Percentiles rank a stretch among this genome's conserved stretches.
These are phyloP conservation scores for Lophium mytilinum DNA, from an alignment of 495 filamentous ascomycete genomes.

Conservation along the genomic window DNA sequence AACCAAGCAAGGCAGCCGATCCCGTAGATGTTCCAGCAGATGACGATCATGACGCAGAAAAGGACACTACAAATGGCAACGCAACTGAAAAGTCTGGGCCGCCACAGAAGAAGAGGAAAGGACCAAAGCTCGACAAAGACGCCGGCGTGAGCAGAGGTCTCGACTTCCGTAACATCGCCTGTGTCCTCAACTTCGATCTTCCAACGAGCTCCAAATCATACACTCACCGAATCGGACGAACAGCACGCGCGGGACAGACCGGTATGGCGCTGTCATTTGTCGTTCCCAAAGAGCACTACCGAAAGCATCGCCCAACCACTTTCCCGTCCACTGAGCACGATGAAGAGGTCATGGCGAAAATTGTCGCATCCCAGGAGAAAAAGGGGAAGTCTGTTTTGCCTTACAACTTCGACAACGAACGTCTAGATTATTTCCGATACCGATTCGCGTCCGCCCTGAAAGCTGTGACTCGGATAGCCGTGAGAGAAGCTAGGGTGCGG, in stretches of 20 bases:
- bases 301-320: constrained; percentile 82
- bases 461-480: constrained; percentile 69
- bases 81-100: constrained; percentile 13
- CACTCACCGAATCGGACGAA: constrained; percentile 89
- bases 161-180: constrained; percentile 91
- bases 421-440: constrained; percentile 88
- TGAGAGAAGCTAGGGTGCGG: constrained; percentile 79
- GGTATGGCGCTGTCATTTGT: constrained; percentile 96
- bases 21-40: constrained; percentile 3
- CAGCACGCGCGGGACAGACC: constrained; percentile 77
- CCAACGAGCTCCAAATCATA: constrained; percentile 85
- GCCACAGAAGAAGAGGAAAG: constrained; percentile 55
- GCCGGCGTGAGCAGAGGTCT: constrained; percentile 90
- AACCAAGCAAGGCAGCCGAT: neutral
- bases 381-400: constrained; percentile 67
- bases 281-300: constrained; percentile 67
- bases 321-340: constrained; percentile 66
- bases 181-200: constrained; percentile 90
- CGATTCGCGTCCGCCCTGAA: constrained; percentile 85
- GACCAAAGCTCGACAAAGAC: constrained; percentile 61
- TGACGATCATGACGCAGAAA: neutral
- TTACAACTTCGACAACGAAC: constrained; percentile 90
- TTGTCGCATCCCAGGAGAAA: constrained; percentile 49
- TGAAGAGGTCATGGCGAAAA: constrained; percentile 69
- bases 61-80: constrained; percentile 5